Base-by-base conservation (phyloP, 2,329 filamentous ascomycete genomes). In the Coniochaeta hoffmannii region DNA sequence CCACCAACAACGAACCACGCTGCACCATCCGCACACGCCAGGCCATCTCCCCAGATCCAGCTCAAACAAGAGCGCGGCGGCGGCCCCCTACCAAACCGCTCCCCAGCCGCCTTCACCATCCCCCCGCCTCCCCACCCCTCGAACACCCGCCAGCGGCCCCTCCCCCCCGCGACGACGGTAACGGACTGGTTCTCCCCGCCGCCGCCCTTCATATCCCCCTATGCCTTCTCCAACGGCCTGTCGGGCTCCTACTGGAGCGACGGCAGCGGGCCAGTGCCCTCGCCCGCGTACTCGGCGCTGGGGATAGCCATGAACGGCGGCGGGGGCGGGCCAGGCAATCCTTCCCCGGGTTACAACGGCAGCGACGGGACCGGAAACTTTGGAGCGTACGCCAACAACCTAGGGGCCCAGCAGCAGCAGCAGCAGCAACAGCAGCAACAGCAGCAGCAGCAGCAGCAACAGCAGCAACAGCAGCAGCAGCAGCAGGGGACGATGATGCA, bases 141-240 rank as follows among this genome's bases (percentile, higher is more conserved):
- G 14, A 38, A 56, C 57, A 57, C 57, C 56, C 71, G 70, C 22
- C 75, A 74, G 56, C 72, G 76, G 38, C 75, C 74, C 4, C 64
- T 78, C 1, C 71, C 79, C 22, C 71, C 71, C 2, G 17, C 41
- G n/a, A 69, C 71, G 1, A 70, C 69, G 7, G 65, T 73, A 3
- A 70, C 71, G 6, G 71, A 75, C 57, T 83, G 80, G 80, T 82
- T 80, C 67, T 75, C 72, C 11, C 76, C 77, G 0, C 76, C 77
- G 8, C 69, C 77, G 0, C 77, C 76, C 0, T 78, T 82, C 59
- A 76, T 82, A 52, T 76, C 78, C 2, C 78, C 79, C 0, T 81
- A 80, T 55, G 67, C 73, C 7, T 80, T 79, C 55, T 57, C 58
- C 41, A 50, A 49, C 24, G 70, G 71, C 34, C 70, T 69, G 17